Conservation (phyloP, 495 filamentous ascomycete genomes). For the Penicillium maclennaniae region DNA sequence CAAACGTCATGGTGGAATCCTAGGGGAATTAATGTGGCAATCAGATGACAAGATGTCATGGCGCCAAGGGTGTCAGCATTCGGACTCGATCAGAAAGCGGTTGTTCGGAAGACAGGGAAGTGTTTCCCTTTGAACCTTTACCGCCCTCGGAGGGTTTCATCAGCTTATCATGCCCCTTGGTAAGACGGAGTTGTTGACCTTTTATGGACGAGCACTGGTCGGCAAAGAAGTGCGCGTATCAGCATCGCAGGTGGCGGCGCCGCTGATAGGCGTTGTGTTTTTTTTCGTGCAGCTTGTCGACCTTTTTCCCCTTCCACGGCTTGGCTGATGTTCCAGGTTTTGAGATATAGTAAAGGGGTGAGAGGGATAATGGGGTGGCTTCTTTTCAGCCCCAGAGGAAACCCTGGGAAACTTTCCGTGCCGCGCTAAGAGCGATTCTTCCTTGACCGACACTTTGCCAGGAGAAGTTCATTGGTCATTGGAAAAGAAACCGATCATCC, state of each 20-base stretch:
- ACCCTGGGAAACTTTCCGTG: conserved; percentile 8
- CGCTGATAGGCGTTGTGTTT: neutral
- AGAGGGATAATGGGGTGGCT: neutral
- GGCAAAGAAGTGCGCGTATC: conserved; percentile 10
- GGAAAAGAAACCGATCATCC: neutral
- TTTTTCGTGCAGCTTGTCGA: neutral
- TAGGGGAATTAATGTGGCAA: neutral
- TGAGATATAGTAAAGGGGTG: neutral
- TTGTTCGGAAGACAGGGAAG: neutral
- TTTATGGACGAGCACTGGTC: conserved; percentile 1
- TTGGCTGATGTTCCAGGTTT: neutral
- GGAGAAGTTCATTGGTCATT: neutral
- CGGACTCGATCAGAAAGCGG: neutral
- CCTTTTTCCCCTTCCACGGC: neutral
- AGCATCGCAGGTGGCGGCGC: conserved; percentile 3
- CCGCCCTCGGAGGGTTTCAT: neutral
- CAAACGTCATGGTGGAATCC: conserved; percentile 4
- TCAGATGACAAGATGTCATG: conserved; percentile 3
- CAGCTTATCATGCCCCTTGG: neutral
- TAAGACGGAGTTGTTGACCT: conserved; percentile 2
- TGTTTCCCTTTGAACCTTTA: neutral
- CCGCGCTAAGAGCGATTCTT: conserved; percentile 5
- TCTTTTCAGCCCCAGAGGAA: conserved; percentile 7
- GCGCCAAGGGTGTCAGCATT: conserved; percentile 1
- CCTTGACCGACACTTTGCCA: conserved; percentile 16